These are phyloP conservation scores for Termitomyces sp. DNA, from an alignment of 768 basidiomycete species.

Conservation along the genomic window DNA sequence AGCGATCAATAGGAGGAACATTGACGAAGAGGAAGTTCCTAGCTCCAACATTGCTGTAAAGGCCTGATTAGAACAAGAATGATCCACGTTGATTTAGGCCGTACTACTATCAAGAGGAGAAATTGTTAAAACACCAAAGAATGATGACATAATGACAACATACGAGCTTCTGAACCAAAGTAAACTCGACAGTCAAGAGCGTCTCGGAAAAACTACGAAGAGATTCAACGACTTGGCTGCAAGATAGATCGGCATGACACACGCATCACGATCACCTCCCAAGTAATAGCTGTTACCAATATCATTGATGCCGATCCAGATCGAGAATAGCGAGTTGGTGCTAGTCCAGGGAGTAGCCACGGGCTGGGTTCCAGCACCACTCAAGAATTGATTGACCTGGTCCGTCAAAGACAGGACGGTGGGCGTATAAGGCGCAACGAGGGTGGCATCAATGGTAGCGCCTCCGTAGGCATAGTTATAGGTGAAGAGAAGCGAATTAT, in stretches of 20 bases:
- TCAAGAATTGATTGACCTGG: conserved; percentile 60
- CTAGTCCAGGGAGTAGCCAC: conserved; percentile 53
- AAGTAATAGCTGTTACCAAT: conserved; percentile 52
- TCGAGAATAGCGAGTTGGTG: conserved; percentile 54
- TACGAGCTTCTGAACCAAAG: conserved; percentile 46
- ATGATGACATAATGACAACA: conserved; percentile 17
- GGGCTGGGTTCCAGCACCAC: conserved; percentile 44
- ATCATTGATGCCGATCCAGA: conserved; percentile 77
- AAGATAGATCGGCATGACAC: conserved; percentile 18
- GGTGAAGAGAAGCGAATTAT: conserved; percentile 50
- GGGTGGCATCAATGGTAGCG: conserved; percentile 57
- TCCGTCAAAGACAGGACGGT: conserved; percentile 54
- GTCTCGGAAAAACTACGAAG: conserved; percentile 41
- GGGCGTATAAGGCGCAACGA: conserved; percentile 52
- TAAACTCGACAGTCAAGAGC: conserved; percentile 48
- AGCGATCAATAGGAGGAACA: conserved; percentile 40
- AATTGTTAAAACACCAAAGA: neutral
- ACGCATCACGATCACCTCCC: conserved; percentile 48
- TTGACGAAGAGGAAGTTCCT: conserved; percentile 51
- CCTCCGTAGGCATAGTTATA: conserved; percentile 69
- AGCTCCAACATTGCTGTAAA: conserved; percentile 45
- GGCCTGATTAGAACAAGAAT: neutral
- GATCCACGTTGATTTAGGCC: neutral
- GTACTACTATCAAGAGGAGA: conserved; percentile 25
- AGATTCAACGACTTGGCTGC: neutral